Conservation (phyloP, 1,139 yeast genomes). For the Casaregolazyma lundiana region DNA sequence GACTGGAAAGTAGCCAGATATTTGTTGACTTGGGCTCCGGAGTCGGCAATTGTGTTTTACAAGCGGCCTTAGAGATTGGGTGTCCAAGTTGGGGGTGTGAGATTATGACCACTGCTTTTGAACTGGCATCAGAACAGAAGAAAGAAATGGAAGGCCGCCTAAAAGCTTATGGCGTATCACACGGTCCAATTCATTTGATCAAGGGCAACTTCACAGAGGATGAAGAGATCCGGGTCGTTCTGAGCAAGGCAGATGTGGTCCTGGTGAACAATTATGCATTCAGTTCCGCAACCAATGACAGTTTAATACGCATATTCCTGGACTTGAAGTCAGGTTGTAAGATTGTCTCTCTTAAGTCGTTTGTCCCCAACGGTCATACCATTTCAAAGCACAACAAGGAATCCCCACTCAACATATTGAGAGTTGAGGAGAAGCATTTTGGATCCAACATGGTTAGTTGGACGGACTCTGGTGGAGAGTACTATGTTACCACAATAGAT, state of each 20-base stretch:
- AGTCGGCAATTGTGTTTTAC: slow-evolving; percentile 87
- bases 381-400: slow-evolving; percentile 51
- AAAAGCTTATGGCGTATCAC: slow-evolving; percentile 56
- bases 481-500: slow-evolving; percentile 70
- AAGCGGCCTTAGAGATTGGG: slow-evolving; percentile 85
- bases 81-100: slow-evolving; percentile 87
- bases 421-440: slow-evolving; percentile 61
- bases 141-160: slow-evolving; percentile 56
- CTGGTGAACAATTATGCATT: slow-evolving; percentile 80
- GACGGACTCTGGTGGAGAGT: slow-evolving; percentile 83
- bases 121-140: slow-evolving; percentile 57
- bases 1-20: slow-evolving; percentile 46
- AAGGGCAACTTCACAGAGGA: slow-evolving; percentile 67
- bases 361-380: slow-evolving; percentile 53
- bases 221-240: slow-evolving; percentile 46
- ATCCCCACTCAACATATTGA: slow-evolving; percentile 53
- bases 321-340: slow-evolving; percentile 71
- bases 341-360: slow-evolving; percentile 71
- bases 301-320: slow-evolving; percentile 60
- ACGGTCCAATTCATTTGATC: slow-evolving; percentile 55
- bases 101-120: slow-evolving; percentile 77
- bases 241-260: slow-evolving; percentile 64
- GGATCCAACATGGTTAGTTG: slow-evolving; percentile 76
- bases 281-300: slow-evolving; percentile 64
- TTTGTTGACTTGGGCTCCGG: slow-evolving; percentile 91